Conservation (phyloP, 306 rosid species). For the Pachyrhizus erosus region DNA sequence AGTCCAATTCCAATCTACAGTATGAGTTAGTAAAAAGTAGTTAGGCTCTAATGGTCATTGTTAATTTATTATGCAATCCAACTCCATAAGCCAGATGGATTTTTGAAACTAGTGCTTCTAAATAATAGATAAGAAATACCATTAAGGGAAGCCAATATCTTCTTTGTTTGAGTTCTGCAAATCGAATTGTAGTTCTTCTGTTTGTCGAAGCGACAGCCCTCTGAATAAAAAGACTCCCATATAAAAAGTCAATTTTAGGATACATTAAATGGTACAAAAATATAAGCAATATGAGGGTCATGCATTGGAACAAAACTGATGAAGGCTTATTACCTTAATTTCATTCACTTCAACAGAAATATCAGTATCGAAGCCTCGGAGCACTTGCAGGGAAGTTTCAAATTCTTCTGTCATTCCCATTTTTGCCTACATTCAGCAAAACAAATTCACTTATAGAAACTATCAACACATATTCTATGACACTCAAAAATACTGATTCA, state of each 20-base stretch:
- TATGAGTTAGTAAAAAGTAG: slow-evolving; percentile 41
- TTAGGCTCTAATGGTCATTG: slow-evolving; percentile 36
- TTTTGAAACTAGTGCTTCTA: slow-evolving; percentile 34
- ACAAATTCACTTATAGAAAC: slow-evolving; percentile 33
- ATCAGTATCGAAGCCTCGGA: slow-evolving; percentile 90
- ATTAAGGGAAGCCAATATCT: slow-evolving; percentile 91
- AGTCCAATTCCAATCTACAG: slow-evolving; percentile 92
- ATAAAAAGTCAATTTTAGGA: slow-evolving; percentile 13
- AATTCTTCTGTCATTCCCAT: slow-evolving; percentile 97
- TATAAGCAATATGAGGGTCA: slow-evolving; percentile 36
- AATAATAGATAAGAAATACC: slow-evolving; percentile 56
- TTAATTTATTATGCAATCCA: slow-evolving; percentile 30
- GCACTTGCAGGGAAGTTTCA: slow-evolving; percentile 94
- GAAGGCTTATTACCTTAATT: slow-evolving; percentile 58
- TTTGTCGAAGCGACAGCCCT: slow-evolving; percentile 72
- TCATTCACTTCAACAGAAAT: slow-evolving; percentile 84
- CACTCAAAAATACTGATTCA: slow-evolving; percentile 27
- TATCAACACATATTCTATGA: slow-evolving; percentile 13
- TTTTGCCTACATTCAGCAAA: slow-evolving; percentile 69
- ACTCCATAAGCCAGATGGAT: slow-evolving; percentile 20
- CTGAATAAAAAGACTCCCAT: slow-evolving; percentile 54
- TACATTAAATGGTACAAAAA: slow-evolving; percentile 21
- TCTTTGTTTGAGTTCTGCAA: slow-evolving; percentile 79
- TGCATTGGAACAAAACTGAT: slow-evolving; percentile 10
- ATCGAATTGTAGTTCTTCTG: slow-evolving; percentile 74